Evolutionary conservation across 345 rosid species (phyloP).

Genomic region (Acer yangbiense): DNA sequence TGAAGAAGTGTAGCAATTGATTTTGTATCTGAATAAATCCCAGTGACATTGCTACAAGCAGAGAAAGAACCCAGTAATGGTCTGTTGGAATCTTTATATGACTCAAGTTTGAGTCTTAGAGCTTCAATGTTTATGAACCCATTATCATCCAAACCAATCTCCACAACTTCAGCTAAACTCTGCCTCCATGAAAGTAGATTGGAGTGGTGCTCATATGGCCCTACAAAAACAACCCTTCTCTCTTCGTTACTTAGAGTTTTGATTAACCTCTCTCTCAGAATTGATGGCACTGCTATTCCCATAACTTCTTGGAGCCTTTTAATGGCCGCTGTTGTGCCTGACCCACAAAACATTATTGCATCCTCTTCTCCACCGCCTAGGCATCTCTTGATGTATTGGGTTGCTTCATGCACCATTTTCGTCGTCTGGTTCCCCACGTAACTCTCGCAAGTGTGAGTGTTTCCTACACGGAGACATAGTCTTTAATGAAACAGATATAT

Average conservation of each 20-base stretch:
- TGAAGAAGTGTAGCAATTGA: conserved; percentile 52
- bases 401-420: conserved; percentile 49
- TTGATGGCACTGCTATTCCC: conserved; percentile 55
- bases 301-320: conserved; percentile 64
- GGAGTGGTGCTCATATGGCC: conserved; percentile 73
- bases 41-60: conserved; percentile 67
- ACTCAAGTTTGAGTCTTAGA: conserved; percentile 32
- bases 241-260: conserved; percentile 36
- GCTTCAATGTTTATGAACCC: conserved; percentile 40
- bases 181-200: conserved; percentile 70
- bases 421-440: conserved; percentile 55
- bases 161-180: conserved; percentile 58
- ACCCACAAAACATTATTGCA: conserved; percentile 57
- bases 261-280: conserved; percentile 34
- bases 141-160: conserved; percentile 42
- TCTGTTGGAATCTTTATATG: conserved; percentile 27
- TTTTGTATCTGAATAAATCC: conserved; percentile 46
- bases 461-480: conserved; percentile 31
- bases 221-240: conserved; percentile 63
- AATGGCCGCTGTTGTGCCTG: conserved; percentile 57
- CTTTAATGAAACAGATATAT: too few species aligned
- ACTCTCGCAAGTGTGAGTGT: conserved; percentile 59
- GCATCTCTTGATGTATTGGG: conserved; percentile 47
- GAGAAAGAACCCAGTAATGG: conserved; percentile 64
- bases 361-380: conserved; percentile 46